Percentiles rank a stretch among this genome's conserved stretches.
phyloP scores from a whole-genome alignment of 129 eudicot genomes.

The Calendula officinalis region DNA sequence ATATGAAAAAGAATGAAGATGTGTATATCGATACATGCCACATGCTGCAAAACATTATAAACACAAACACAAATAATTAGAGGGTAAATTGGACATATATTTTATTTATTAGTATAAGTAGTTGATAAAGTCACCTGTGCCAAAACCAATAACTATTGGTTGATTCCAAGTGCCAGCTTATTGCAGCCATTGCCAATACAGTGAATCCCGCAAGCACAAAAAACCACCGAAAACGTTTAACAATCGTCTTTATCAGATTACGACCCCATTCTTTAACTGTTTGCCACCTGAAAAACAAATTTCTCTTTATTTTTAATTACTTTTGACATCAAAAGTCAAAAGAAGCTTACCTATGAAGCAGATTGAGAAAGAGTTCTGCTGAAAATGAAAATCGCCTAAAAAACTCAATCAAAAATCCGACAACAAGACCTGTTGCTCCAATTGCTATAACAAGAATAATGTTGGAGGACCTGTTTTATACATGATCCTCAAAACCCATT shows the following conservation, averaged over 20 bases:
- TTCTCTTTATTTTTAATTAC: background rate
- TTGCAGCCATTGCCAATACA: slow-evolving; percentile 73
- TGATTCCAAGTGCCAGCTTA: slow-evolving; percentile 78
- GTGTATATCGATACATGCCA: slow-evolving; percentile 77
- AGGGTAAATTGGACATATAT: background rate
- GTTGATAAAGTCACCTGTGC: slow-evolving; percentile 68
- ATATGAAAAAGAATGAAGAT: slow-evolving; percentile 73
- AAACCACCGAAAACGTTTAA: slow-evolving; percentile 76
- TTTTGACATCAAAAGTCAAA: slow-evolving; percentile 7
- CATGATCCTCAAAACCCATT: background rate
- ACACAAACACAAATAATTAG: background rate
- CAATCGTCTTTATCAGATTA: slow-evolving; percentile 43
- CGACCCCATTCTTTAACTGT: slow-evolving; percentile 47
- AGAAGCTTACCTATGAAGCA: slow-evolving; percentile 48
- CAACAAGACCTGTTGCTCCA: slow-evolving; percentile 66
- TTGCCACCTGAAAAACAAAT: slow-evolving; percentile 58
- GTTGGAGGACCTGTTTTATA: slow-evolving; percentile 67
- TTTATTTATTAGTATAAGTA: background rate
- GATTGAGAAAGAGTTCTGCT: slow-evolving; percentile 42
- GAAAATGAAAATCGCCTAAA: slow-evolving; percentile 48
- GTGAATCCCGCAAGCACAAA: slow-evolving; percentile 65
- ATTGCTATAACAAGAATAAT: slow-evolving; percentile 70
- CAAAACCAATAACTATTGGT: slow-evolving; percentile 88
- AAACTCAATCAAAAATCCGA: slow-evolving; percentile 74
- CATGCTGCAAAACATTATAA: slow-evolving; percentile 47